Evolutionary conservation across 257 asterid species (phyloP).

Genomic region (Ehretia macrophylla): DNA sequence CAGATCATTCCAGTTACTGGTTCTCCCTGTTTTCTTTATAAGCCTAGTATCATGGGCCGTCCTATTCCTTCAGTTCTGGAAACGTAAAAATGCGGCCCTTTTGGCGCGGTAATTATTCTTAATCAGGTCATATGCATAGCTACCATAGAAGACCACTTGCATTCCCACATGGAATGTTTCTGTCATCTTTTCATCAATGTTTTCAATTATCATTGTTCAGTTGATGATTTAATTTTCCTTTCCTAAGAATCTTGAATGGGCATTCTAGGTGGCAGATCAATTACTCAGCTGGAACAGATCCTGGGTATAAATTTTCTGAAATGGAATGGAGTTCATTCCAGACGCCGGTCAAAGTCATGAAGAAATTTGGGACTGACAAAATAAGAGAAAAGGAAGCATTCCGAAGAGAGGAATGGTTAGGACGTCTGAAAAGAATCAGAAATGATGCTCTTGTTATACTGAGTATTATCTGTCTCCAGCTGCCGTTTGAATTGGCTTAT

Average conservation of each 20-base stretch:
- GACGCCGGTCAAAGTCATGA: constrained; percentile 46
- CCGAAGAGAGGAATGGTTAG: constrained; percentile 92
- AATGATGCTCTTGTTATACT: constrained; percentile 70
- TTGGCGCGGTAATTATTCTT: constrained; percentile 53
- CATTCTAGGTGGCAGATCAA: constrained; percentile 72
- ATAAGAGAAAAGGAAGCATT: constrained; percentile 51
- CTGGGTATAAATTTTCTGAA: constrained; percentile 41
- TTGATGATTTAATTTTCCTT: background rate
- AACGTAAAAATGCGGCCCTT: constrained; percentile 80
- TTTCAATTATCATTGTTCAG: background rate
- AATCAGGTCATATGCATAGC: constrained; percentile 7
- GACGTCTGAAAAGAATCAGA: constrained; percentile 84
- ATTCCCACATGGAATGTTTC: background rate
- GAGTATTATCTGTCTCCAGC: constrained; percentile 87
- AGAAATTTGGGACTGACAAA: constrained; percentile 51
- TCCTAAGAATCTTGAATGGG: background rate
- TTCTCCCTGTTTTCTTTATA: constrained; percentile 81
- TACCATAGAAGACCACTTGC: background rate
- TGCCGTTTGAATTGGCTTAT: constrained; percentile 89
- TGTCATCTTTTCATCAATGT: background rate
- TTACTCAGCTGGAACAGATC: constrained; percentile 40
- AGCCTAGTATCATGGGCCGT: constrained; percentile 85
- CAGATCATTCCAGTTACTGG: constrained; percentile 73
- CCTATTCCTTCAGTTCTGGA: constrained; percentile 91
- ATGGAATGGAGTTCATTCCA: constrained; percentile 34